Evolutionary conservation across 495 filamentous ascomycete genomes (phyloP).

Genomic region (Bryoglossum gracile): DNA sequence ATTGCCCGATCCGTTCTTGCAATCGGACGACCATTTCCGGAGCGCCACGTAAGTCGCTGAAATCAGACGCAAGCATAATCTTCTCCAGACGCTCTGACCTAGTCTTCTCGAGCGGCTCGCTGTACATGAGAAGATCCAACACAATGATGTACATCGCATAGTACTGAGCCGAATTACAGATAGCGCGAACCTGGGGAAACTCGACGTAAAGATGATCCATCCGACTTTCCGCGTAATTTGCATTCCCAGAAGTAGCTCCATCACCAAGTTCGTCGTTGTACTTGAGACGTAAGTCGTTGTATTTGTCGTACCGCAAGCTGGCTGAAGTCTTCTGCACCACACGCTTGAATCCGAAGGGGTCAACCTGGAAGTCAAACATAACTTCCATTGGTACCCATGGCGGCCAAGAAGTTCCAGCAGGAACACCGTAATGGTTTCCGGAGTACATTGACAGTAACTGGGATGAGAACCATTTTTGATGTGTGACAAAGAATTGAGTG

Average conservation of each 20-base stretch:
- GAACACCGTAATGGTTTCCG: conserved; percentile 84
- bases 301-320: conserved; percentile 91
- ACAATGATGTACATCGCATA: conserved; percentile 97
- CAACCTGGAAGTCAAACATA: conserved; percentile 90
- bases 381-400: conserved; percentile 97
- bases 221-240: conserved; percentile 60
- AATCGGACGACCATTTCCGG: conserved; percentile 89
- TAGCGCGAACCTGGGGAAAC: conserved; percentile 83
- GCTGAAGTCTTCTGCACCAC: conserved; percentile 94
- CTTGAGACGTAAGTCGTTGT: conserved; percentile 93
- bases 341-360: conserved; percentile 91
- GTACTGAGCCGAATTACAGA: conserved; percentile 94
- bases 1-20: conserved; percentile 83
- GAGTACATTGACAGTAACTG: conserved; percentile 87
- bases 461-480: conserved; percentile 73
- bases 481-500: conserved; percentile 95
- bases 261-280: conserved; percentile 89
- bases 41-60: conserved; percentile 89
- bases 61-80: conserved; percentile 99
- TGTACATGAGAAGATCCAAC: conserved; percentile 88
- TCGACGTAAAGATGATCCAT: conserved; percentile 96
- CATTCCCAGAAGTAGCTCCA: conserved; percentile 26
- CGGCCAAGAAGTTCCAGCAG: conserved; percentile 80
- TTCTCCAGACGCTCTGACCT: conserved; percentile 88
- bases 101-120: conserved; percentile 91